phyloP scores from a whole-genome alignment of 73 alveolate species.

The Chromera velia region DNA sequence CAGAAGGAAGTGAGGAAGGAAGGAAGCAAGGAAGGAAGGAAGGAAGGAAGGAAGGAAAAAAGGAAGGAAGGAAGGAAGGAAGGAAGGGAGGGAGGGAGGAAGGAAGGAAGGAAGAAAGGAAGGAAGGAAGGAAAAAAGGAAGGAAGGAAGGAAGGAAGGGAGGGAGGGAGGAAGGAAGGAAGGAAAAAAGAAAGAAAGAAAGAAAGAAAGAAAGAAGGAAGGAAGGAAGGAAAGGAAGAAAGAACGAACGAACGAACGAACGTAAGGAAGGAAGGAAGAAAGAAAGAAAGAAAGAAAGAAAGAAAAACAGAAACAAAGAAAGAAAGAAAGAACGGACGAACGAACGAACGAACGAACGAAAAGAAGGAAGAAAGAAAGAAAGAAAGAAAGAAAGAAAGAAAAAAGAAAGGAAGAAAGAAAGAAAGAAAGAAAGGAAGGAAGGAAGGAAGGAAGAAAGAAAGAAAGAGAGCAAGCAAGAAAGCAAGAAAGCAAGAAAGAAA shows the following conservation, averaged over 20 bases:
- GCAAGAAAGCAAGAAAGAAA: too few species aligned
- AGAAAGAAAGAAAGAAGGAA: neutral
- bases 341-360: too few species aligned
- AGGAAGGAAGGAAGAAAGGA: neutral
- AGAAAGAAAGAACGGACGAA: too few species aligned
- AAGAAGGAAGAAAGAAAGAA: too few species aligned
- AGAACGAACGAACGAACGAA: too few species aligned
- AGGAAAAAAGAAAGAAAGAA: neutral
- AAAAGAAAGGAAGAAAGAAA: neutral
- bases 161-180: neutral
- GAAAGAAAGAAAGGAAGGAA: neutral
- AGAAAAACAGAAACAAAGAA: too few species aligned
- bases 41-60: neutral
- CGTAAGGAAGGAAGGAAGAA: neutral
- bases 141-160: neutral
- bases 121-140: neutral
- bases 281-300: constrained; percentile 1
- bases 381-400: constrained; percentile 1
- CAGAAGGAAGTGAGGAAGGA: neutral
- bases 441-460: neutral
- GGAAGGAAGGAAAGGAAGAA: neutral
- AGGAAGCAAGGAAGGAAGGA: neutral
- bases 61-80: neutral
- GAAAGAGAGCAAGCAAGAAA: too few species aligned
- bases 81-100: neutral